Base-by-base conservation (phyloP, 2,329 filamentous ascomycete species). In the Epichloe bromicola region DNA sequence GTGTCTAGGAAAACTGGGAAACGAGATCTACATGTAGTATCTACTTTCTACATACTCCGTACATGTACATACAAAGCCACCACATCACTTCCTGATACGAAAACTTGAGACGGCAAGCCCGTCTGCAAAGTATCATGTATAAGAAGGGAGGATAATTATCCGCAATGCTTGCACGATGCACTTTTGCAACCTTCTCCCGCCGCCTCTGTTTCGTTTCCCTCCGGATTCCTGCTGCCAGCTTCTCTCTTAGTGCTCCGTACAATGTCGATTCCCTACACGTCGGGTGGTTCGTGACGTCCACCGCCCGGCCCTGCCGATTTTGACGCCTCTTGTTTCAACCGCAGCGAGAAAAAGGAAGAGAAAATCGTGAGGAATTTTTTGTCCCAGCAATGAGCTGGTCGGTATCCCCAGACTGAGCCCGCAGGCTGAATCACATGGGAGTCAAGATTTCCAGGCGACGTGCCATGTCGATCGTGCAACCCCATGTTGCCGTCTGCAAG, bases 21-120 rank as follows among this genome's bases (percentile, higher is more conserved):
- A 30, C 3, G 10, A 30, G 26, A 30, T 30, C 26, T 30, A 30
- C 26, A 10, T 26, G 26, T 30, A 30, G 10, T 10, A 30, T 30
- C 26, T 11, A 30, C 8, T 30, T 1, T 30, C 26, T 23, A 20
- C 1, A 20, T 10, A 30, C 26, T 30, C 8, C 26, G 26, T 26
- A 26, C 20, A 20, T 20, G 26, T 30, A 30, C 8, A 14, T 30
- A 30, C 8, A 14, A 11, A 14, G 41, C 12, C 17, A 23, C 4
- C 37, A 10, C 42, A 49, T 49, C 39, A 43, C 40, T 49, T 49
- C 40, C 48, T 43, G 30, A 49, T 37, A 23, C 30, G 48, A 40
- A n/a, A 4, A 8, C 17, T 14, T 12, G 14, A 34, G 34, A 33
- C 39, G 26, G 26, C 26, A 30, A 30, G 36, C 36, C 36, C n/a